Evolutionary conservation across 805 yeast genomes (phyloP), one percentile per base, ranked within the genome.

Genomic region (Teunomyces atbi): DNA sequence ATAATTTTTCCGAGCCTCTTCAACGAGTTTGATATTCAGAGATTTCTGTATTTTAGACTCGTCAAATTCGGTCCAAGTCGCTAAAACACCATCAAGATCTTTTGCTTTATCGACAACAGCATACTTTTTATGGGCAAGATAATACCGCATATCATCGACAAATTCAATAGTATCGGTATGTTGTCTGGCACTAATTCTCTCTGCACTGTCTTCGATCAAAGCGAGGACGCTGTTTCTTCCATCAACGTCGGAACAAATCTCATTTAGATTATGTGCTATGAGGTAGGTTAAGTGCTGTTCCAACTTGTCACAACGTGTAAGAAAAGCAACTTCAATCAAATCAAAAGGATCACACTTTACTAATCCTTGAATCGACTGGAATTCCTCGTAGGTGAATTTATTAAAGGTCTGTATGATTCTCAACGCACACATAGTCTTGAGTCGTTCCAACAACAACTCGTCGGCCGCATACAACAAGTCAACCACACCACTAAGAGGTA

Each of bases 121-220:
- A 45, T 69, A 63, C 53, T 66, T 68, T 55, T 74, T 70, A n/a
- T 36, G 23, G 10, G 68, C 56, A 39, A 87, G 61, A 52, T 82
- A 84, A 61, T 76, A 87, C 51, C 90, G 69, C 8, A 87, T 82
- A 65, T 86, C 95, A 62, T 86, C 96, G 21, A 87, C 71, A 53
- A 87, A 67, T 56, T 87, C 96, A 57, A 87, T 84, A 1, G 92
- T 84, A 65, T 87, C 96, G 0, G 86, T 83, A 49, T 82, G 88
- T 53, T 87, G 82, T 58, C 94, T 74, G 12, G 60, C 64, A 16
- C 74, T 57, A 42, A 87, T 85, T 54, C 88, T 66, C 12, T 56
- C 51, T 0, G 92, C 84, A 58, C 80, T 73, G 51, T 71, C 73
- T 42, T 50, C 54, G n/a, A 70, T 59, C 15, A 68, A 49, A 6